Conservation (phyloP, 1,284 basidiomycete species). For the Sanghuangporus weigelae region DNA sequence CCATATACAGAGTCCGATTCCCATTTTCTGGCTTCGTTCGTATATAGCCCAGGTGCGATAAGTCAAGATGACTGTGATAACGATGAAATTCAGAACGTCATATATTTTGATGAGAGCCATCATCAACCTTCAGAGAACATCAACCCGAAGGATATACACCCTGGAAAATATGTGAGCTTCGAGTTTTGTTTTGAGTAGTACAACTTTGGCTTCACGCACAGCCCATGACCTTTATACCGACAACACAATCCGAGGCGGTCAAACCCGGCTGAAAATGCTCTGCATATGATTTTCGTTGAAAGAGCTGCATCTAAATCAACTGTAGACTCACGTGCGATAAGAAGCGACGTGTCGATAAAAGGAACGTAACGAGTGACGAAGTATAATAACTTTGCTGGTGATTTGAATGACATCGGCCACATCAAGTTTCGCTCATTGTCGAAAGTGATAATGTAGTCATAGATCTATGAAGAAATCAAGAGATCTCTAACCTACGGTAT, state of each 20-base stretch:
- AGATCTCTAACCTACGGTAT: neutral
- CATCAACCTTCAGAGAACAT: neutral
- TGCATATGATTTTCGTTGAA: neutral
- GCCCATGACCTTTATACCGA: neutral
- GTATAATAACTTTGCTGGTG: neutral
- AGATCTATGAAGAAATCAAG: neutral
- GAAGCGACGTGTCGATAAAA: neutral
- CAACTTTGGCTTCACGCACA: neutral
- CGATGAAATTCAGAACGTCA: neutral
- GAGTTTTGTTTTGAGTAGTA: neutral
- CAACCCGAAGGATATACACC: neutral
- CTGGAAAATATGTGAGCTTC: neutral
- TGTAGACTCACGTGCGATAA: neutral
- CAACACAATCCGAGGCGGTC: neutral
- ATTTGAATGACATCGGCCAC: conserved; percentile 3
- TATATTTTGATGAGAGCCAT: neutral
- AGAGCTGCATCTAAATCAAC: neutral
- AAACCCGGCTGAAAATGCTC: neutral
- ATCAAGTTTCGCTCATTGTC: neutral
- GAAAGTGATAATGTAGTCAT: neutral
- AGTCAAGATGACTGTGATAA: neutral
- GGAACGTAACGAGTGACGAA: neutral
- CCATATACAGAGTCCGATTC: neutral
- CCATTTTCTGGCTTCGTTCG: neutral
- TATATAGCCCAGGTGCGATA: conserved; percentile 13